Conservation (phyloP, 176 grass and related monocot species). For the Tillandsia leiboldiana region DNA sequence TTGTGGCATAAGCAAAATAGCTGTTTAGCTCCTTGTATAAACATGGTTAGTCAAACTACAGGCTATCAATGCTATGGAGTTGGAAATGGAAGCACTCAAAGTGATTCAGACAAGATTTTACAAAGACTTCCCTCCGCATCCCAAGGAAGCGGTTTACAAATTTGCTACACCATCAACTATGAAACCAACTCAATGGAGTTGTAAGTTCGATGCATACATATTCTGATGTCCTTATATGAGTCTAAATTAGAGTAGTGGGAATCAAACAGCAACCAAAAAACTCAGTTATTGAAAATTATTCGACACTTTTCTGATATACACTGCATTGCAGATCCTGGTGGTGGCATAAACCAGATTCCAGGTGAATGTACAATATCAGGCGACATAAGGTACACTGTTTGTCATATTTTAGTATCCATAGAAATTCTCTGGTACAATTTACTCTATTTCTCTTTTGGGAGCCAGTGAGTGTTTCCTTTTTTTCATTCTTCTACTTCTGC, state of each 20-base stretch:
- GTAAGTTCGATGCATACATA: constrained; percentile 34
- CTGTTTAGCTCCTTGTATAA: not conserved
- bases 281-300: not conserved
- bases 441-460: not conserved
- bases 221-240: not conserved
- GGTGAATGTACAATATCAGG: constrained; percentile 98
- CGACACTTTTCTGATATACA: constrained; percentile 11
- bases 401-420: not conserved
- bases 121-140: constrained; percentile 69
- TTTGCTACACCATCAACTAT: constrained; percentile 98
- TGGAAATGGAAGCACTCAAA: constrained; percentile 91
- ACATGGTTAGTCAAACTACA: constrained; percentile 4
- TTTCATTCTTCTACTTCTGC: too few relatives aligned
- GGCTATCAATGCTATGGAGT: constrained; percentile 90
- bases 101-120: constrained; percentile 85
- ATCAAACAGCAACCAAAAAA: too few relatives aligned
- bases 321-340: constrained; percentile 72
- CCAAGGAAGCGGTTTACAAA: constrained; percentile 70
- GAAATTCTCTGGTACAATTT: not conserved
- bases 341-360: constrained; percentile 93
- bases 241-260: too few relatives aligned
- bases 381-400: constrained; percentile 54
- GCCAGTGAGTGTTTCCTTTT: too few relatives aligned
- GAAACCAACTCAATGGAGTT: constrained; percentile 97
- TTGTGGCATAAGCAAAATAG: not conserved